Conservation (phyloP, 2,329 filamentous ascomycete genomes). For the Neurospora crassa region DNA sequence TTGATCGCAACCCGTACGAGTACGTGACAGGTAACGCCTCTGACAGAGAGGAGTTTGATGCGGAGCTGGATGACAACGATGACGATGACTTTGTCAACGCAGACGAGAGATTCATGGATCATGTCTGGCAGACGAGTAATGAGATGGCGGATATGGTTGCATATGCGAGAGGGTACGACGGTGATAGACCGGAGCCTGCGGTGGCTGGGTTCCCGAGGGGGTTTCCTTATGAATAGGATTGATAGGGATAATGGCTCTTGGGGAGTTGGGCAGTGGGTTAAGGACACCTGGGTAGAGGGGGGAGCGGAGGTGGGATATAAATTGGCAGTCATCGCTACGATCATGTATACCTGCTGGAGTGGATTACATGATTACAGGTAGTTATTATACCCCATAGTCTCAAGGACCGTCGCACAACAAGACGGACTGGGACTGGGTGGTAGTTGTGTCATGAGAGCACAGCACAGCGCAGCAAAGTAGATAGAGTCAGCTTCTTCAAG, state of each 20-base stretch:
- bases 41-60: constrained; percentile 44
- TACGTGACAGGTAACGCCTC: constrained; percentile 45
- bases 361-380: neutral
- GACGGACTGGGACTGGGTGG: neutral
- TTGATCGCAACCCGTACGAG: constrained; percentile 43
- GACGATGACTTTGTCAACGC: neutral
- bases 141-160: neutral
- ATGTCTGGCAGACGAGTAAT: neutral
- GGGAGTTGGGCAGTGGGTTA: neutral
- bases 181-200: neutral
- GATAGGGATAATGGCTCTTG: neutral
- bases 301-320: neutral
- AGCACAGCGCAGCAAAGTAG: neutral
- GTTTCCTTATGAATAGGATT: neutral
- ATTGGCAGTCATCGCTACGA: neutral
- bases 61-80: neutral
- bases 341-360: neutral
- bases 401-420: neutral
- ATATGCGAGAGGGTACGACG: neutral
- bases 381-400: neutral
- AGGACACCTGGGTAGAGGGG: no score
- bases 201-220: neutral
- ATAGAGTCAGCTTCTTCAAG: neutral
- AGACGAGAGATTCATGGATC: neutral
- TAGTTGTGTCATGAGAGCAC: neutral